Base-by-base conservation (phyloP, 331 rosid genomes). In the Ulmus americana region DNA sequence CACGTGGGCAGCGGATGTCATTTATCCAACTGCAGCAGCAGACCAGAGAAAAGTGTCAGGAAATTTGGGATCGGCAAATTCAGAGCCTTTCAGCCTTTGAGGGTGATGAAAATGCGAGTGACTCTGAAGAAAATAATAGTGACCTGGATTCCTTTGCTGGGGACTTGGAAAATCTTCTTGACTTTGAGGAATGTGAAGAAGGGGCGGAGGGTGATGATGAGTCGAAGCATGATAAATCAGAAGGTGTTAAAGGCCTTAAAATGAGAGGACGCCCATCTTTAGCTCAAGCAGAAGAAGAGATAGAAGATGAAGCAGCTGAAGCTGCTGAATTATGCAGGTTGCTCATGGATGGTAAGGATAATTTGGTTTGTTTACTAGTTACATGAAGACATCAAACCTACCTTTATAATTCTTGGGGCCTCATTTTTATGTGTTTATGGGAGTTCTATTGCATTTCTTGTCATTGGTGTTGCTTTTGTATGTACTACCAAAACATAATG, bases 1-100 rank as follows among this genome's bases (percentile, higher is more conserved):
- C 98, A 16, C 98, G 98, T 73, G 98, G 98, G 42, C 98, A 89
- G 70, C 84, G 97, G 15, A 92, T 92, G 96, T 92, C 98, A 69
- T 92, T 92, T 78, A 95, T 92, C 75, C 98, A 92, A 74, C 80
- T 92, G 70, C 98, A 92, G 88, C 98, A 87, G 81, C 98, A 92
- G 86, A 92, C 91, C 28, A 77, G 96, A 74, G 96, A 92, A 69
- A 92, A 92, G 83, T 92, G 98, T 79, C 98, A 92, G 73, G 96
- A 92, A 74, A 89, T 92, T 71, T 92, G 98, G 98, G 98, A 92
- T 59, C 81, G 96, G n/a, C 98, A 89, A 82, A 69, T 73, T 74
- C 96, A 89, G 85, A 82, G 87, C 76, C 87, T 92, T 75, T 75
- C 89, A 63, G 83, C 91, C 69, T 72, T 81, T 54, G 86, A 79